Percentiles rank a stretch among this genome's conserved stretches.
phyloP scores from a whole-genome alignment of 768 basidiomycete species.

The Chalciporus pseudorubinellus region DNA sequence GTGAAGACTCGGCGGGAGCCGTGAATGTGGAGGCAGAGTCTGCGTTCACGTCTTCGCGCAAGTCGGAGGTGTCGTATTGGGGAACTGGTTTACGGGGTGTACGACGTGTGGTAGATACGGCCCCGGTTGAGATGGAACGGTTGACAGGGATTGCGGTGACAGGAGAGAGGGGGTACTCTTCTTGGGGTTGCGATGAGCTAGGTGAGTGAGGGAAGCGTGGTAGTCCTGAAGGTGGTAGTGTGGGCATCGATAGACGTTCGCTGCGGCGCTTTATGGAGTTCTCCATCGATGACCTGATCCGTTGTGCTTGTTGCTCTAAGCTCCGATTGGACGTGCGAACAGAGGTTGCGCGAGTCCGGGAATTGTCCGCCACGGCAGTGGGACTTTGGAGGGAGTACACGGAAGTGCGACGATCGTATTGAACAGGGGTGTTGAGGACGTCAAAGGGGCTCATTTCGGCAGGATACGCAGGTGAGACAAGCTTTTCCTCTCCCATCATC shows the following conservation, averaged over 20 bases:
- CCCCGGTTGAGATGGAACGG: constrained; percentile 29
- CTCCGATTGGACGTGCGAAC: constrained; percentile 12
- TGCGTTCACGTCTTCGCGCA: constrained; percentile 19
- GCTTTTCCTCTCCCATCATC: constrained; percentile 23
- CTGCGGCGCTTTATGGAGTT: constrained; percentile 21
- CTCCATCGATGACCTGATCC: constrained; percentile 34
- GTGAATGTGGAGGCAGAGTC: constrained; percentile 25
- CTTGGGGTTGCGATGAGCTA: constrained; percentile 12
- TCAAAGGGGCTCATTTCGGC: constrained; percentile 19
- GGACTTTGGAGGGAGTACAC: constrained; percentile 16
- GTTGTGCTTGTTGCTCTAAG: constrained; percentile 32
- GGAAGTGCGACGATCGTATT: constrained; percentile 19
- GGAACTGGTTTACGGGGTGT: constrained; percentile 58
- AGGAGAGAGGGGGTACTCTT: constrained; percentile 33
- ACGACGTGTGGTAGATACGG: constrained; percentile 28
- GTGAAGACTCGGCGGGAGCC: constrained; percentile 25
- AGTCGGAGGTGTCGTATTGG: constrained; percentile 39
- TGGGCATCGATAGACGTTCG: constrained; percentile 32
- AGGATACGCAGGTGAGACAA: constrained; percentile 12
- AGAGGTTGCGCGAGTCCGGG: constrained; percentile 10
- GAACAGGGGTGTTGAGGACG: constrained; percentile 14
- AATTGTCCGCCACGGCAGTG: background rate
- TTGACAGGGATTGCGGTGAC: constrained; percentile 19
- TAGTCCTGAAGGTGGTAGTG: constrained; percentile 13
- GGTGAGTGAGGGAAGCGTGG: constrained; percentile 18